These are phyloP conservation scores for Torulaspora globosa DNA, from an alignment of 1,139 yeast genomes.

Conservation along the genomic window DNA sequence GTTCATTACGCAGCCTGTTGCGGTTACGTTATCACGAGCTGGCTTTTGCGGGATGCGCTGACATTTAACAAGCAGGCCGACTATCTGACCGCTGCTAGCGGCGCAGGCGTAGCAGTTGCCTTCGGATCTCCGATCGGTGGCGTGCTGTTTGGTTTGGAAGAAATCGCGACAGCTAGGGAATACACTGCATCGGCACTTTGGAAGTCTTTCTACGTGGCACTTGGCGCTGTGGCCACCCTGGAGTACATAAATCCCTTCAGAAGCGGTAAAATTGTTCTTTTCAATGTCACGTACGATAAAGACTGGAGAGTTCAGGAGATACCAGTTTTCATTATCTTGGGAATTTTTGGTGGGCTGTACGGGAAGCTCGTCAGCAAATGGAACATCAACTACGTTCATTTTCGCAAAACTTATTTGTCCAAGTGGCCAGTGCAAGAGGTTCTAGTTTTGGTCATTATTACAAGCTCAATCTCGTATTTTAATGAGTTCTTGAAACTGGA, in stretches of 20 bases:
- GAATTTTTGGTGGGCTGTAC: slow-evolving; percentile 86
- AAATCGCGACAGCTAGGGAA: slow-evolving; percentile 39
- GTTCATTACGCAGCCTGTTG: slow-evolving; percentile 82
- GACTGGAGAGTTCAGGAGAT: slow-evolving; percentile 87
- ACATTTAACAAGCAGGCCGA: slow-evolving; percentile 45
- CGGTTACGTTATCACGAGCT: slow-evolving; percentile 42
- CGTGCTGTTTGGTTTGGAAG: slow-evolving; percentile 77
- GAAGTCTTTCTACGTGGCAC: slow-evolving; percentile 87
- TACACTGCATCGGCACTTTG: slow-evolving; percentile 79
- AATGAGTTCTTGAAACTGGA: slow-evolving; percentile 77
- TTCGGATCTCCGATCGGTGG: slow-evolving; percentile 96
- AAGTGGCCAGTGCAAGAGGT: slow-evolving; percentile 60
- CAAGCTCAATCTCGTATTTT: slow-evolving; percentile 77
- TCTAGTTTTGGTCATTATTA: slow-evolving; percentile 56
- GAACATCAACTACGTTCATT: slow-evolving; percentile 73
- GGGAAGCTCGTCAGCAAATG: slow-evolving; percentile 78
- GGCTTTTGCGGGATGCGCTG: slow-evolving; percentile 45
- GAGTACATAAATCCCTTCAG: slow-evolving; percentile 81
- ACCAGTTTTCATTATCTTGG: slow-evolving; percentile 72
- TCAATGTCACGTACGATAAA: slow-evolving; percentile 79
- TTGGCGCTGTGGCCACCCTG: slow-evolving; percentile 79
- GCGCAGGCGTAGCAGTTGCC: slow-evolving; percentile 91
- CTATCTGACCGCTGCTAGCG: slow-evolving; percentile 72
- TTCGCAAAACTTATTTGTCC: slow-evolving; percentile 63
- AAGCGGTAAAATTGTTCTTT: slow-evolving; percentile 89